Evolutionary conservation across 495 filamentous ascomycete genomes (phyloP).

Genomic region (Melanomma pulvis-pyrius): DNA sequence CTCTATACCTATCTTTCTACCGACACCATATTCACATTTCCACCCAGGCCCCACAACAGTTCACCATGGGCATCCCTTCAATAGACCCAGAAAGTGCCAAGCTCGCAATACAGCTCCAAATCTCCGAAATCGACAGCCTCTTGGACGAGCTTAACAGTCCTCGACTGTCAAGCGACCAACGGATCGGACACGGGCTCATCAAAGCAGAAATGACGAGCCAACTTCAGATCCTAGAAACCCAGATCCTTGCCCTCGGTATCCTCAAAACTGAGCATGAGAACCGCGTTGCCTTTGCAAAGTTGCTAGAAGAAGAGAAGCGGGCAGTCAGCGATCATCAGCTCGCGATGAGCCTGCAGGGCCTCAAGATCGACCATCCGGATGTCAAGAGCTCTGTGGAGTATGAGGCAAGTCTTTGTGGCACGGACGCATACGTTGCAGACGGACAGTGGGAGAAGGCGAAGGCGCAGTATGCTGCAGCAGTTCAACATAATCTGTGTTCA

Average conservation of each 20-base stretch:
- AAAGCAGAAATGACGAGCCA: background rate
- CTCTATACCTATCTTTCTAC: no score
- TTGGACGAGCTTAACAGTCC: background rate
- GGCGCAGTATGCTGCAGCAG: background rate
- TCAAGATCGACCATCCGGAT: background rate
- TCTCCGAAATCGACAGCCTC: slow-evolving; percentile 11
- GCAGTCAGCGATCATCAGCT: slow-evolving; percentile 13
- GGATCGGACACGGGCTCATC: background rate
- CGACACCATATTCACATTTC: no score
- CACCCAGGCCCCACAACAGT: no score
- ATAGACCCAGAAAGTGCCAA: slow-evolving; percentile 17
- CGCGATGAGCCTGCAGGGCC: background rate
- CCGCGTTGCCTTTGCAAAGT: background rate
- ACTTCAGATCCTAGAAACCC: slow-evolving; percentile 6
- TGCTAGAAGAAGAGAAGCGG: slow-evolving; percentile 19
- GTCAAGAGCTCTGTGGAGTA: no score
- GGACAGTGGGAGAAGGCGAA: slow-evolving; percentile 1
- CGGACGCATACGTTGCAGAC: background rate
- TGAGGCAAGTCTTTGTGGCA: background rate
- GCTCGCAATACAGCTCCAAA: slow-evolving; percentile 12
- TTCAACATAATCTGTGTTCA: background rate
- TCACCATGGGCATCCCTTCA: slow-evolving; percentile 11
- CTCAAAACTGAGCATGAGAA: slow-evolving; percentile 4
- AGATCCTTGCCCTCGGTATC: background rate
- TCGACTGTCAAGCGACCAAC: background rate